Base-by-base conservation (phyloP, 2,329 filamentous ascomycete genomes). In the Mycosphaerella arachidis region DNA sequence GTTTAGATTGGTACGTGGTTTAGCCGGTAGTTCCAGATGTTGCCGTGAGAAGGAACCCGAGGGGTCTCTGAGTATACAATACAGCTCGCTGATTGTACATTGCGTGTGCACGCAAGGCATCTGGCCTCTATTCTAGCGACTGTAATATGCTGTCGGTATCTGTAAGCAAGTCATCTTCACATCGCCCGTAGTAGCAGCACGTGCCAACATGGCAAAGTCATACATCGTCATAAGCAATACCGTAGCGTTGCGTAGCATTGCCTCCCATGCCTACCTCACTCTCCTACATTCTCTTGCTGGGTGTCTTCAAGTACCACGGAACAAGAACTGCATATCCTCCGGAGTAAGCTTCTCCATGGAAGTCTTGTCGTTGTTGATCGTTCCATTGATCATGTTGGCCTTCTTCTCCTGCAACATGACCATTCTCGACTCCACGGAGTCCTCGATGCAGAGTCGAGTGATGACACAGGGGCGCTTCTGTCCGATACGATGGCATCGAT, bases 361-460 rank as follows among this genome's bases (percentile, higher is more conserved):
- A 50, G 89, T 83, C 68, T 94, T 88, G 72, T 97, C 93, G 48
- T 91, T 89, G 74, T 97, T 97, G 74, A 99, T 92, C 0, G 94
- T 99, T 30, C 92, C 92, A 68, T 93, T 91, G 71, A 99, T 99
- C 90, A 99, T 93, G 72, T 89, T 93, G 0, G 93, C 92, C 79
- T 99, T 99, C 84, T 99, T 99, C 79, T 99, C 94, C 74, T 99
- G 94, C 29, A 99, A 83, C 66, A 94, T 81, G 2, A 99, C 91
- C 84, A 99, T 99, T 50, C 94, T 86, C 60, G 90, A 94, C 78
- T 99, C 94, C 30, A 99, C 93, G 1, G 91, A 96, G 73, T 99
- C 94, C 73, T 99, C 93, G 63, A 99, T 97, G 72, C 92, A 95
- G 10, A 99, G 84, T 30, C 94, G 87, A 1, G 92, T 97, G 68